Evolutionary conservation across 106 monocot genomes (phyloP).

Genomic region (Dendrobium huoshanense): DNA sequence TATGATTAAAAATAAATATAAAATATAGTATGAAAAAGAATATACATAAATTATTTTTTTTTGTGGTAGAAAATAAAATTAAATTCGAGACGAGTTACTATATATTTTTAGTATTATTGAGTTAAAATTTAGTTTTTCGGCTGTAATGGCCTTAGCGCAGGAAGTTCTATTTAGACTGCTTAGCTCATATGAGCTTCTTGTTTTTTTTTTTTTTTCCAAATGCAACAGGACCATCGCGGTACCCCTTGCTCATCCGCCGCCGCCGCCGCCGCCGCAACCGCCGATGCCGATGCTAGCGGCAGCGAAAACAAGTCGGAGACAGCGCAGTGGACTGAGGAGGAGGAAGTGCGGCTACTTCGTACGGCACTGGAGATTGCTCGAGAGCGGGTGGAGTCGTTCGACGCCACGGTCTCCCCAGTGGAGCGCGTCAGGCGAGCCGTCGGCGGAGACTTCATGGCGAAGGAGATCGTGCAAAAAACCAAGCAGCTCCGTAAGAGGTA

Average conservation of each 20-base stretch:
- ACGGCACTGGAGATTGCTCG: not conserved
- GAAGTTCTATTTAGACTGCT: too few relatives aligned
- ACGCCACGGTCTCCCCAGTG: not conserved
- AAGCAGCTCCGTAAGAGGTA: not conserved
- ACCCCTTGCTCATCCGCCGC: not conserved
- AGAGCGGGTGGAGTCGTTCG: constrained; percentile 5
- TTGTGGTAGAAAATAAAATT: too few relatives aligned
- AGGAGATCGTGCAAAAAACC: not conserved
- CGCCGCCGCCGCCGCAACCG: not conserved
- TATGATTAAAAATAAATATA: too few relatives aligned
- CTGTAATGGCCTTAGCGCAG: too few relatives aligned
- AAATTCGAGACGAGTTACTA: too few relatives aligned
- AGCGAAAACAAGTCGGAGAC: not conserved
- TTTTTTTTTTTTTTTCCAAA: not conserved
- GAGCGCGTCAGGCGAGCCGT: not conserved
- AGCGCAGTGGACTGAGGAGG: not conserved
- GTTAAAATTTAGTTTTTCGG: too few relatives aligned
- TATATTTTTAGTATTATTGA: too few relatives aligned
- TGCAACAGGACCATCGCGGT: not conserved
- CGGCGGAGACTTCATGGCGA: not conserved
- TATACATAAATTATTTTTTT: too few relatives aligned
- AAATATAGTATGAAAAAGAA: too few relatives aligned
- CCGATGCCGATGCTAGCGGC: not conserved
- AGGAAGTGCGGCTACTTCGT: not conserved
- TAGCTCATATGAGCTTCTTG: too few relatives aligned